These are phyloP conservation scores for Echinochloa phyllopogon DNA, from an alignment of 176 grass and related monocot species.

Conservation along the genomic window DNA sequence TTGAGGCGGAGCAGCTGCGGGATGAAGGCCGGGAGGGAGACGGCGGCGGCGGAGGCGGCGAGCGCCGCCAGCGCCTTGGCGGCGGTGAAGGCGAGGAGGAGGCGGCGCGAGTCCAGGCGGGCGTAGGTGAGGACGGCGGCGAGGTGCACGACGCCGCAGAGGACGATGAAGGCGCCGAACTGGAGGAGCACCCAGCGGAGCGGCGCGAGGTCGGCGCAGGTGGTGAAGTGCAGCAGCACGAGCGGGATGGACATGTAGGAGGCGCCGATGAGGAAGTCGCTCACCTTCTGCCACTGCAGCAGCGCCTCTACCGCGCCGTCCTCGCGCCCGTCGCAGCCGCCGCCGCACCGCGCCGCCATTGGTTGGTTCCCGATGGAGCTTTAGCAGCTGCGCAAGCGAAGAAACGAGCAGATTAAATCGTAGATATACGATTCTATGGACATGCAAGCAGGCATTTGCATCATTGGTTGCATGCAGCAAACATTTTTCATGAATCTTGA, in stretches of 20 bases:
- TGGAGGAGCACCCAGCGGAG: slow-evolving; percentile 14
- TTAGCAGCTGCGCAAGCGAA: neutral
- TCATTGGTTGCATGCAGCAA: neutral
- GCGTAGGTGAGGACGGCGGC: slow-evolving; percentile 53
- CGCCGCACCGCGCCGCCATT: neutral
- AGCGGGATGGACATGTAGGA: slow-evolving; percentile 25
- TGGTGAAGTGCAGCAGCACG: slow-evolving; percentile 12
- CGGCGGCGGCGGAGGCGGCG: slow-evolving; percentile 56
- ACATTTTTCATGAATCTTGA: neutral
- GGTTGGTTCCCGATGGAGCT: too few species aligned
- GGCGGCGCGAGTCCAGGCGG: slow-evolving; percentile 54
- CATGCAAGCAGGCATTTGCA: neutral
- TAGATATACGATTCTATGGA: neutral
- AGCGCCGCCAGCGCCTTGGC: slow-evolving; percentile 64
- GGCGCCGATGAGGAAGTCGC: slow-evolving; percentile 6
- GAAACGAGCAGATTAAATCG: neutral
- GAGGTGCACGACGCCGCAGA: slow-evolving; percentile 63
- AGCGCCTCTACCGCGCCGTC: slow-evolving; percentile 21
- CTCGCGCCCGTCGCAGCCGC: slow-evolving; percentile 6
- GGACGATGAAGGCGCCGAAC: slow-evolving; percentile 43
- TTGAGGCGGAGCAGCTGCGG: slow-evolving; percentile 71
- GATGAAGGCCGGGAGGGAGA: slow-evolving; percentile 64
- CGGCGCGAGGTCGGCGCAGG: slow-evolving; percentile 16
- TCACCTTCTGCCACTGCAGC: slow-evolving; percentile 28
- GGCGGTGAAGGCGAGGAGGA: slow-evolving; percentile 54